Base-by-base conservation (phyloP, 2,329 filamentous ascomycete species). In the Stemphylium lycopersici region DNA sequence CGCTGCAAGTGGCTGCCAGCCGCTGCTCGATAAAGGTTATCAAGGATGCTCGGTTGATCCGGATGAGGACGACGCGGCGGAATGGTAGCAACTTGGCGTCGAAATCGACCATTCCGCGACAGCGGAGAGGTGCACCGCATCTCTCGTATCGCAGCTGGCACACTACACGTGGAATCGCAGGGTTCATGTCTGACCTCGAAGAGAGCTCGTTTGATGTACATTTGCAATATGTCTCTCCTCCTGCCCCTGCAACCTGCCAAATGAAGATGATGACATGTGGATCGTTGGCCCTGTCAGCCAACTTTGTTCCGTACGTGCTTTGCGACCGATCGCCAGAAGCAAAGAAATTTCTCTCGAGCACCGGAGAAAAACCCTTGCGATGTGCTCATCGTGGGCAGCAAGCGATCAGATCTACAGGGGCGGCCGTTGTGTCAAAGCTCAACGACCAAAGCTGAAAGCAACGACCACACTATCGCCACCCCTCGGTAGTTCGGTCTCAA, bases 161-260 rank as follows among this genome's bases (percentile, higher is more conserved):
- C 39, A 38, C 36, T 55, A 67, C 69, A 74, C 69, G 70, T 73
- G 68, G 67, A 61, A 48, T 39, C 46, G 42, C 69, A 69, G 59
- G 66, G 60, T 66, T 67, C 40, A 38, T 53, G 48, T 61, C 52
- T 61, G 61, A 58, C 55, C 56, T 56, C 49, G 51, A 55, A 37
- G 48, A 50, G 47, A n/a, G 52, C 58, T 59, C 52, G 61, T 64
- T 68, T 66, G 58, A 61, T 64, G 66, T 59, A 60, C 54, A 64
- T 67, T 65, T 65, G 63, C 59, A 67, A 33, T 32, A 66, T 63
- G 55, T 64, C 58, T 65, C 55, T 59, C 22, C 56, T 59, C 58
- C 55, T 51, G 34, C 36, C 52, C 62, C 61, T 67, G 57, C 56
- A 43, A 49, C 60, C 47, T 46, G 55, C 60, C 54, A 56, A 55